Evolutionary conservation across 2,329 filamentous ascomycete genomes (phyloP), one percentile per base, ranked within the genome.

Genomic region (Dissoconium aciculare): DNA sequence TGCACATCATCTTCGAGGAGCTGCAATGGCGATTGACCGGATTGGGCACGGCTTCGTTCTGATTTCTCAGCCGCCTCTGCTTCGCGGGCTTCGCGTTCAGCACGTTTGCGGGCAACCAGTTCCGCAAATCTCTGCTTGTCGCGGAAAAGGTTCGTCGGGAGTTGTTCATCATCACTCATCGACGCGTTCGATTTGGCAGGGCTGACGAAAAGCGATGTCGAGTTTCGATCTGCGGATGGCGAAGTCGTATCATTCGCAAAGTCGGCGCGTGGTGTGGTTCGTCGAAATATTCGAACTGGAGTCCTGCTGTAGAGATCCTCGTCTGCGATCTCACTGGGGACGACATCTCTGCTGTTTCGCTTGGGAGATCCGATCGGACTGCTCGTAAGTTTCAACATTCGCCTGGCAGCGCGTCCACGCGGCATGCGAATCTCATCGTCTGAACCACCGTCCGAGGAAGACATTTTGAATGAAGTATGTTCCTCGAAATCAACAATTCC

Each of bases 171-270:
- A 16, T 47, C 44, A 28, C 37, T 42, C 24, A 34, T 35, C 9
- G 36, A 31, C 10, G 35, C 25, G 12, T 27, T 13, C 8, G 23
- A 27, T 28, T 38, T 50, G 5, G 46, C 39, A 11, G 50, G 50
- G 32, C 49, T 52, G 19, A 52, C 47, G 26, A 53, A 53, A 6
- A 53, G 35, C n/a, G n/a, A n/a, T n/a, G n/a, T n/a, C n/a, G n/a
- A n/a, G n/a, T n/a, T n/a, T n/a, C n/a, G n/a, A n/a, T n/a, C n/a
- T n/a, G n/a, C n/a, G n/a, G n/a, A n/a, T 0, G 36, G 28, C 11
- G 42, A 37, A 9, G 37, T 35, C 23, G 39, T 39, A 11, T 28
- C 27, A 24, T 37, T 43, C 13, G 34, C 33, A 30, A 21, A 15
- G 32, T 26, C 5, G 39, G 37, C 5, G 39, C 24, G 14, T 11